phyloP scores from a whole-genome alignment of 306 rosid genomes.

The Urtica urens region DNA sequence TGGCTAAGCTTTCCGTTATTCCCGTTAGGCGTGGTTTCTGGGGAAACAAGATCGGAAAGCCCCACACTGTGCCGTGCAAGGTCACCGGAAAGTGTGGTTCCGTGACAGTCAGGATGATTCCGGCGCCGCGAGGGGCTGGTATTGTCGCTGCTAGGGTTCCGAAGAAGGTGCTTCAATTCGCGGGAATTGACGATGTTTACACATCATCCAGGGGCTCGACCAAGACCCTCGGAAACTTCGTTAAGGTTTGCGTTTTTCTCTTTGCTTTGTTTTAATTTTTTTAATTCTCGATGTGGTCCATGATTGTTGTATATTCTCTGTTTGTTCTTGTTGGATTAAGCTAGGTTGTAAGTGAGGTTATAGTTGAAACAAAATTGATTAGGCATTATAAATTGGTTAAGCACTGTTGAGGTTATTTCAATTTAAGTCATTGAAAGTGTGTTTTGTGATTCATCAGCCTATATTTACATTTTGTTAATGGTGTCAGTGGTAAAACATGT shows the following conservation, averaged over 20 bases:
- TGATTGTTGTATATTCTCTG: neutral
- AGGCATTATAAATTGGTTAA: too few relatives aligned
- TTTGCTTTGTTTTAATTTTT: neutral
- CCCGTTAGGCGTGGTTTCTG: slow-evolving; percentile 67
- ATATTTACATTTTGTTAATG: too few relatives aligned
- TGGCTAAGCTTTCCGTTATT: slow-evolving; percentile 57
- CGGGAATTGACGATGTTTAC: slow-evolving; percentile 61
- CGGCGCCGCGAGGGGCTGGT: slow-evolving; percentile 61
- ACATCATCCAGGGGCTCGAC: slow-evolving; percentile 73
- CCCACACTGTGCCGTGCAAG: slow-evolving; percentile 66
- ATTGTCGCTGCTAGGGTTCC: slow-evolving; percentile 66
- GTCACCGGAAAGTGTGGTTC: slow-evolving; percentile 65
- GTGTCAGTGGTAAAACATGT: too few relatives aligned
- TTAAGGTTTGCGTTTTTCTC: slow-evolving; percentile 34
- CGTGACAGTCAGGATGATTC: slow-evolving; percentile 51
- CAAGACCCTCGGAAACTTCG: slow-evolving; percentile 72
- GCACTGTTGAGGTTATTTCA: too few relatives aligned
- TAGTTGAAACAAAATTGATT: too few relatives aligned
- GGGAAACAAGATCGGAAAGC: slow-evolving; percentile 78
- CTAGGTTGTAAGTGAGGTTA: too few relatives aligned
- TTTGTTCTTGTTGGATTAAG: too few relatives aligned
- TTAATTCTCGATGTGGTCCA: neutral
- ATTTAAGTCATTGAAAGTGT: too few relatives aligned
- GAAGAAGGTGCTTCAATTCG: slow-evolving; percentile 59
- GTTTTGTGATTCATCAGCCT: too few relatives aligned